Conservation (phyloP, 768 basidiomycete species). For the Cystofilobasidium bisporidii region DNA sequence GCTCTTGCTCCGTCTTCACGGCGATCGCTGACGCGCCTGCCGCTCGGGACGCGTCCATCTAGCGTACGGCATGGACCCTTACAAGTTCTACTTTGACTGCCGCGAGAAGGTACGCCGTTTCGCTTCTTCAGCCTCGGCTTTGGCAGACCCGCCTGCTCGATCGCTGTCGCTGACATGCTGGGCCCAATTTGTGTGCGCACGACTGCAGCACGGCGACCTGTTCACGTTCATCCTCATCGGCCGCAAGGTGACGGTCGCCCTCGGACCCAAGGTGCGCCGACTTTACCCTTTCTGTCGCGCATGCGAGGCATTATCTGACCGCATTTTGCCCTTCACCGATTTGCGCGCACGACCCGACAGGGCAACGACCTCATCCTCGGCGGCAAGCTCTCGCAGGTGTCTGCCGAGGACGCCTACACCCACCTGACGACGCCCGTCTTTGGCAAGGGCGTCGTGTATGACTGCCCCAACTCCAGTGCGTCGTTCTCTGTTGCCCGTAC, state of each 20-base stretch:
- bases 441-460: conserved; percentile 95
- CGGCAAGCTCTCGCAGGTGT: conserved; percentile 81
- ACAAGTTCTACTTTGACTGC: conserved; percentile 72
- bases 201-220: conserved; percentile 79
- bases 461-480: conserved; percentile 71
- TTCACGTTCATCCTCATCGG: conserved; percentile 92
- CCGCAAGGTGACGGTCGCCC: conserved; percentile 76
- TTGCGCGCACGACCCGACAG: not conserved
- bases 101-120: conserved; percentile 41
- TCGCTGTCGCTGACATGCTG: no score
- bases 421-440: conserved; percentile 89
- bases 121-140: no score
- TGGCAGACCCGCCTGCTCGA: no score
- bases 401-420: conserved; percentile 91
- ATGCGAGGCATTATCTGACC: no score
- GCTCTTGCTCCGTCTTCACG: not conserved
- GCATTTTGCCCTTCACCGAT: not conserved
- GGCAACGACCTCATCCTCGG: conserved; percentile 92
- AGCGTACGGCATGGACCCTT: conserved; percentile 80
- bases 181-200: no score
- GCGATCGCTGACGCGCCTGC: not conserved
- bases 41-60: not conserved
- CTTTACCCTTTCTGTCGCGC: no score
- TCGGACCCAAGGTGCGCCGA: conserved; percentile 54
- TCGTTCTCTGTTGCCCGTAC: not conserved